A percentile compares a stretch with the other conserved stretches of the same genome.
Evolutionary conservation across 73 alveolate species (phyloP).

Genomic region (Symbiodinium pilosum): DNA sequence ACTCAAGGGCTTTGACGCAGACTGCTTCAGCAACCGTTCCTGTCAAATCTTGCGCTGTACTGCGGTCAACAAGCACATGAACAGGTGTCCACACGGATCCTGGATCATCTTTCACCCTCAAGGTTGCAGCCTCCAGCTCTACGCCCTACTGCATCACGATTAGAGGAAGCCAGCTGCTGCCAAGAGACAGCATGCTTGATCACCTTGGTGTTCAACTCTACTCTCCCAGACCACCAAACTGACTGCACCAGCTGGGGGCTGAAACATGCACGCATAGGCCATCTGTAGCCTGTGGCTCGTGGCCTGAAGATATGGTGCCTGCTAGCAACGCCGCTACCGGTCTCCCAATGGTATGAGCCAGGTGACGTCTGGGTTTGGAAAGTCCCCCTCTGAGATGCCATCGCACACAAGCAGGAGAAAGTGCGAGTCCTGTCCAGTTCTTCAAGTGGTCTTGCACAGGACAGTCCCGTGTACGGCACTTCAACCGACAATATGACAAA

Average conservation of each 20-base stretch:
- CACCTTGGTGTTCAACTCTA: no score
- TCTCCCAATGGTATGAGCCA: not conserved
- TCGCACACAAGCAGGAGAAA: conserved; percentile 29
- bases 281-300: not conserved
- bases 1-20: not conserved
- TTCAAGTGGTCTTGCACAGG: no score
- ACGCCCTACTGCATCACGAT: not conserved
- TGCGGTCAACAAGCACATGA: no score
- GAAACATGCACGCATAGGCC: no score
- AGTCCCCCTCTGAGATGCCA: conserved; percentile 20
- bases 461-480: not conserved
- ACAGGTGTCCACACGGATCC: not conserved
- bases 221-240: no score
- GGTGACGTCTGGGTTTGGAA: conserved; percentile 4
- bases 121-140: conserved; percentile 8
- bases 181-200: conserved; percentile 3
- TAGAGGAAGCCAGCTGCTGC: not conserved
- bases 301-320: not conserved
- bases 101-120: conserved; percentile 13
- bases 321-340: not conserved
- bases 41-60: no score
- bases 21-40: conserved; percentile 12
- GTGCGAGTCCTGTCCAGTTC: conserved; percentile 30
- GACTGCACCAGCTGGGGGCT: no score
- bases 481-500: not conserved